Base-by-base conservation (phyloP, 2,329 filamentous ascomycete species). In the Ophiostoma perfectum region DNA sequence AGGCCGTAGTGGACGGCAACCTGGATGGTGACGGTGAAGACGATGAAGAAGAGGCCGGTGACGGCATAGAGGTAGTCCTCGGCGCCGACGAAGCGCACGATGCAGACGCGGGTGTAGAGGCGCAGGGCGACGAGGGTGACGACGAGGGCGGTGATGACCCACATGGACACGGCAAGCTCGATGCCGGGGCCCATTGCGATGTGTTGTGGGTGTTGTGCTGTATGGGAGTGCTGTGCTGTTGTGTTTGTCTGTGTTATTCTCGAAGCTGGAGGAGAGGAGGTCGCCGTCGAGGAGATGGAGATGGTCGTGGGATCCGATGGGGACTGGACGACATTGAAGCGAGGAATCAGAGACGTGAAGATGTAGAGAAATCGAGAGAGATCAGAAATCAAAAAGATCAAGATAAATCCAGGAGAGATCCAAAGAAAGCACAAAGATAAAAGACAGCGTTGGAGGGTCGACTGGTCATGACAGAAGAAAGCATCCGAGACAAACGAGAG, bases 41-140 rank as follows among this genome's bases (percentile, higher is more conserved):
- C 71, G 16, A 78, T 71, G 18, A 79, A 74, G 70, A 78, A 76
- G n/a, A 77, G 68, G 42, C 49, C 49, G 18, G 49, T 55, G n/a
- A 55, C 49, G n/a, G 8, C n/a, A 55, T 55, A 55, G 18, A 55
- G 49, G n/a, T 55, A 55, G 49, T 55, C 49, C 49, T 55, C 49
- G n/a, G 18, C 27, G 12, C 49, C 49, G 76, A 78, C 71, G 58
- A 78, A 78, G 67, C 72, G 76, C 67, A 79, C 74, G 71, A 79
- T 74, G 64, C 66, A 71, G 41, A 78, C 73, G 16, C 79, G 76
- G 0, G 78, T 80, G 66, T 80, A 80, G 0, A 77, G 72, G 2
- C 78, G 77, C 0, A 79, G 74, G 8, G 70, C 63, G 6, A 79
- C 76, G 65, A 80, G 76, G 41, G 74, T 27, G 3, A 77, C 64